phyloP scores from a whole-genome alignment of 2,329 filamentous ascomycete species.

The Diaporthe australafricana region DNA sequence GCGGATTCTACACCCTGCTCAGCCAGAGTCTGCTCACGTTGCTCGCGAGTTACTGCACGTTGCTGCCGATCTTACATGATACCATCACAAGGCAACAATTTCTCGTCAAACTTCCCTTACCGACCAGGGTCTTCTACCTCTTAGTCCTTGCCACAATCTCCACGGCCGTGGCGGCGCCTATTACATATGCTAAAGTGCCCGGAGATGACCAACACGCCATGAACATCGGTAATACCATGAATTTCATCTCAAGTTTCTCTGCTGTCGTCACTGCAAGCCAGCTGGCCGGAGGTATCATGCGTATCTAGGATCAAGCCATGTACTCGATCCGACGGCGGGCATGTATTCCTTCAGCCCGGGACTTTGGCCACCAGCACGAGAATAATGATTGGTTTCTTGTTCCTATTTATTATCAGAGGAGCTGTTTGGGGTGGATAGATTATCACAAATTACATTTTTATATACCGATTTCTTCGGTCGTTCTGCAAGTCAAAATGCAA shows the following conservation, averaged over 20 bases:
- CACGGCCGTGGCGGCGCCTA: neutral
- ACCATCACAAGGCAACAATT: neutral
- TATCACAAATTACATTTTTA: too few relatives aligned
- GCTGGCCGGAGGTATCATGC: neutral
- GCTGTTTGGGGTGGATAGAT: too few relatives aligned
- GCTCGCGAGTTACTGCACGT: conserved; percentile 3
- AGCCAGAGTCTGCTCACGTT: neutral
- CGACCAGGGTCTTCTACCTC: neutral
- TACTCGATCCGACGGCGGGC: neutral
- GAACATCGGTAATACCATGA: conserved; percentile 9
- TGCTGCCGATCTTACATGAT: conserved; percentile 37
- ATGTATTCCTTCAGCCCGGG: accelerated
- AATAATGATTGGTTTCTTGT: neutral
- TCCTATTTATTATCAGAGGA: too few relatives aligned
- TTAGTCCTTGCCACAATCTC: neutral
- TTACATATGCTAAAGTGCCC: neutral
- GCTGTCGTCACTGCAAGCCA: neutral
- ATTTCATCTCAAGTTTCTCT: neutral
- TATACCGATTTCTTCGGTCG: too few relatives aligned
- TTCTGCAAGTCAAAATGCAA: too few relatives aligned
- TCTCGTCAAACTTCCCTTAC: neutral
- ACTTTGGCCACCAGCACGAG: neutral
- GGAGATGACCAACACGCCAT: neutral
- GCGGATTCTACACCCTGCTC: conserved; percentile 8
- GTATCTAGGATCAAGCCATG: neutral